Conservation (phyloP, 176 grass and related monocot species). For the Hyparrhenia diplandra region DNA sequence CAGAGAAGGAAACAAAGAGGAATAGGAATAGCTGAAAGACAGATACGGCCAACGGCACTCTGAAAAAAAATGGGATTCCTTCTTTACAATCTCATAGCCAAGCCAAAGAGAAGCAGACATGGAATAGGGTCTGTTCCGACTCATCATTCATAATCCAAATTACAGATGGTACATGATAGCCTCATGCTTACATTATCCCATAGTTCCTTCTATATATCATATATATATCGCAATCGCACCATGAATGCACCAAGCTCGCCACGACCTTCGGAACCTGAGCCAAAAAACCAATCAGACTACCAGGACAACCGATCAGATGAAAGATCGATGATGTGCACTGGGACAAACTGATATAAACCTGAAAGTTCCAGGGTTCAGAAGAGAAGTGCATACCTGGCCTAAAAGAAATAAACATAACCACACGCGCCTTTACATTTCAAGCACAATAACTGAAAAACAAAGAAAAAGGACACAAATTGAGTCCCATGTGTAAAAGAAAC, state of each 20-base stretch:
- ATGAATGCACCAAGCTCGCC: slow-evolving; percentile 1
- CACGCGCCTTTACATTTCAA: slow-evolving; percentile 62
- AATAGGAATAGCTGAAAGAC: neutral
- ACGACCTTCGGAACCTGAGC: slow-evolving; percentile 39
- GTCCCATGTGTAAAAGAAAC: slow-evolving; percentile 13
- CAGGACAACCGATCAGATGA: neutral
- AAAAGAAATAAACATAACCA: slow-evolving; percentile 28
- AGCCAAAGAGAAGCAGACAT: neutral
- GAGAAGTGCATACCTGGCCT: slow-evolving; percentile 26
- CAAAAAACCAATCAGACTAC: neutral
- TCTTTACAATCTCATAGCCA: slow-evolving; percentile 20
- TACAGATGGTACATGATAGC: slow-evolving; percentile 29
- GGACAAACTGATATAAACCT: neutral
- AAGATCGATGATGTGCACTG: neutral
- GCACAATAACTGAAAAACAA: slow-evolving; percentile 63
- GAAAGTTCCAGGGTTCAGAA: neutral
- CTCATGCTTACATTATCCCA: slow-evolving; percentile 9
- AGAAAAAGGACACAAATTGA: slow-evolving; percentile 16
- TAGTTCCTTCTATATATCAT: slow-evolving; percentile 4
- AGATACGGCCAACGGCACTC: neutral
- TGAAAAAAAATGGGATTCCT: neutral
- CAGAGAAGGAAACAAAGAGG: neutral
- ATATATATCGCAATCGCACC: neutral
- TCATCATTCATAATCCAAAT: slow-evolving; percentile 22
- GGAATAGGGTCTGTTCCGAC: neutral